Evolutionary conservation across 176 grass and related monocot species (phyloP).

Genomic region (Pharus latifolius): DNA sequence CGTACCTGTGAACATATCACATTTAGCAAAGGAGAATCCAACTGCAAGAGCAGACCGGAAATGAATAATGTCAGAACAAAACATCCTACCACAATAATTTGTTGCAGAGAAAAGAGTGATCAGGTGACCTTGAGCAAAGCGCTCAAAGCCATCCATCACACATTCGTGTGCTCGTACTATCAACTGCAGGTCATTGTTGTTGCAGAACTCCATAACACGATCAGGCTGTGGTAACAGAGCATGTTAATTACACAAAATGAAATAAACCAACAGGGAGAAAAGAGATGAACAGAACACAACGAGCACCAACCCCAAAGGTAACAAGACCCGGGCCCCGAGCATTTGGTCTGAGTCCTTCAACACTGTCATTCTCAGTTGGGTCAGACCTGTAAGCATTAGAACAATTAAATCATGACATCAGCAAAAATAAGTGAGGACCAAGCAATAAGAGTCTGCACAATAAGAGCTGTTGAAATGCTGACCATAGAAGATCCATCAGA

Average conservation of each 20-base stretch:
- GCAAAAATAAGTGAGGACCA: constrained; percentile 11
- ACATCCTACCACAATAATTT: constrained; percentile 82
- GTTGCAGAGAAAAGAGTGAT: constrained; percentile 99
- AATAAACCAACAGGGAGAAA: neutral
- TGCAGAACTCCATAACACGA: constrained; percentile 98
- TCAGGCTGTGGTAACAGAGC: constrained; percentile 60
- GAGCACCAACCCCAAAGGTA: constrained; percentile 79
- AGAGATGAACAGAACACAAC: neutral
- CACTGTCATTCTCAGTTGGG: constrained; percentile 98
- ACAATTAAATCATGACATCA: constrained; percentile 2
- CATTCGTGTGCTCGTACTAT: constrained; percentile 95
- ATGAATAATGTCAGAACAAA: neutral
- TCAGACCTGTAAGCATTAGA: constrained; percentile 65
- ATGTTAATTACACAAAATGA: neutral
- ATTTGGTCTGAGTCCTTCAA: constrained; percentile 96
- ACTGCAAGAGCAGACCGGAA: neutral
- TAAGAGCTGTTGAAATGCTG: constrained; percentile 14
- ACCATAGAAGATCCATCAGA: constrained; percentile 99
- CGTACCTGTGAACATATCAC: constrained; percentile 38
- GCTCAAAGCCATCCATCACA: constrained; percentile 99
- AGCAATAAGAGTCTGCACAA: neutral
- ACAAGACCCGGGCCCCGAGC: constrained; percentile 93
- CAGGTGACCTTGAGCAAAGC: constrained; percentile 96
- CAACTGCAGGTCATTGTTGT: constrained; percentile 96
- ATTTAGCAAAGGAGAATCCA: neutral